Base-by-base conservation (phyloP, 805 yeast species). In the Wickerhamomyces sydowiorum region DNA sequence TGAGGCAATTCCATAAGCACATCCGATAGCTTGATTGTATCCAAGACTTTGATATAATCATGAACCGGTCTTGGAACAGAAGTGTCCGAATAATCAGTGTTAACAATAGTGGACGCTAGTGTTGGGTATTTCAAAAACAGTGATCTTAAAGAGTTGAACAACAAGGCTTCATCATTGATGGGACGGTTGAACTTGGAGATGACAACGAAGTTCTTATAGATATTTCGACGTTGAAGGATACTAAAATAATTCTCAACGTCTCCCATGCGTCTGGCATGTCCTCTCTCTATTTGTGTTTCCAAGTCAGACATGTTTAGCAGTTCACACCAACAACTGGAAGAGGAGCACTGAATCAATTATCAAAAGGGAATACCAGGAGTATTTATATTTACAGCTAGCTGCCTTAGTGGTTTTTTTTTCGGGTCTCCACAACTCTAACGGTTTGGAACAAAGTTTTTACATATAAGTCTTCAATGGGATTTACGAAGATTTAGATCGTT, bases 181-280 rank as follows among this genome's bases (percentile, higher is more conserved):
- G 38, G 34, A 7, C 24, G 30, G 38, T 47, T 45, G 38, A 51
- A 54, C 1, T 36, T 29, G 10, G 44, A 44, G 1, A 47, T 34
- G 3, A 54, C n/a, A 10, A 42, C 35, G 28, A 52, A 54, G 40
- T 47, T 46, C 39, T 48, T 52, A 38, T 49, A 52, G 14, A 54
- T 33, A 20, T 46, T 23, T 12, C 45, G 51, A 25, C 56, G 39
- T 30, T 48, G 50, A 2, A 47, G 28, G 17, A 47, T 20, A 6
- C 48, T 45, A 39, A 53, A 53, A 41, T 46, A 53, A 43, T 53
- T 53, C 43, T 53, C 58, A 5, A 52, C 41, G 15, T 47, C 34
- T 10, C 56, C 56, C 24, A 48, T 43, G 12, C 55, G 43, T 27
- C 58, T 45, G 7, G 53, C 51, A 38, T 52, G 56, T 7, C 54